phyloP scores from a whole-genome alignment of 805 yeast species.

The Zygoascus flipseniorum region DNA sequence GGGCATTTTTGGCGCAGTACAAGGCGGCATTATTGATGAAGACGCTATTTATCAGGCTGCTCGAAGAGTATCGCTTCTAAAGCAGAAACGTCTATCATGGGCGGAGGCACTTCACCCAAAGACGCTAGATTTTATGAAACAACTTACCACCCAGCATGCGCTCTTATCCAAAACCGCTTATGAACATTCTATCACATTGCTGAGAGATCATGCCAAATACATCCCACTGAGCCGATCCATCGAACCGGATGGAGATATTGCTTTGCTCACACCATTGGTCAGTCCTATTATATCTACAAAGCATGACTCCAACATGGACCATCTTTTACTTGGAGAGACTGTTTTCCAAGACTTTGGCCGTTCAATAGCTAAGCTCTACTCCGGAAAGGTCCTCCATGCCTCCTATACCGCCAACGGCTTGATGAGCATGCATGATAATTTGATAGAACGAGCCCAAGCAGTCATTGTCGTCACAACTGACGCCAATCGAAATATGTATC shows the following conservation, averaged over 20 bases:
- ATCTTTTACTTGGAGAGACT: conserved; percentile 36
- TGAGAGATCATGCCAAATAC: conserved; percentile 40
- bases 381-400: conserved; percentile 46
- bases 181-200: conserved; percentile 42
- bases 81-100: conserved; percentile 39
- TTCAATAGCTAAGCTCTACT: conserved; percentile 32
- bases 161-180: conserved; percentile 39
- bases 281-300: conserved; percentile 37
- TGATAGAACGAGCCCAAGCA: conserved; percentile 44
- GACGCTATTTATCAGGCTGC: conserved; percentile 34
- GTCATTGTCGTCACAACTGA: conserved; percentile 42
- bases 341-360: conserved; percentile 39
- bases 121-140: conserved; percentile 21
- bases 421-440: conserved; percentile 45
- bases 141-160: conserved; percentile 36
- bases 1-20: conserved; percentile 30
- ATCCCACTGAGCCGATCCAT: conserved; percentile 40
- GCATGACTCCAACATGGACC: conserved; percentile 28
- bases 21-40: conserved; percentile 29
- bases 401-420: conserved; percentile 46
- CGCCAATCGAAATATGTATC: conserved; percentile 52
- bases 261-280: conserved; percentile 30
- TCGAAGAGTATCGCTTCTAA: conserved; percentile 37
- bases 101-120: conserved; percentile 32
- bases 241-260: conserved; percentile 23